Conservation (phyloP, 2,329 filamentous ascomycete species). For the Colletotrichum musae region DNA sequence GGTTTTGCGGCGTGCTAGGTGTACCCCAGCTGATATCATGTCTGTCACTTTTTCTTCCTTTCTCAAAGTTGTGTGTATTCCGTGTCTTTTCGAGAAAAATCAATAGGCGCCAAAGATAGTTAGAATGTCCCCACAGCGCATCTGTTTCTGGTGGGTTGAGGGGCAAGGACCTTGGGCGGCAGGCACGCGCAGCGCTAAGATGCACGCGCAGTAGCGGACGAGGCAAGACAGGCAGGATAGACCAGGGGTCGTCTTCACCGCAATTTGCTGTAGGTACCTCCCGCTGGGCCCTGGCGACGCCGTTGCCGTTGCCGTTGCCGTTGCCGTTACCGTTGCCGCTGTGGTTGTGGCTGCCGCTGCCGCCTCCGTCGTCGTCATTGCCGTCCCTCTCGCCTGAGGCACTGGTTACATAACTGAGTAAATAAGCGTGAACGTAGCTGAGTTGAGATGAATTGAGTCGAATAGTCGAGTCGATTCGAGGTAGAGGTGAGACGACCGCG, state of each 20-base stretch:
- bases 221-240: constrained; percentile 12
- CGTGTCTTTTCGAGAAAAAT: background rate
- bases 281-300: background rate
- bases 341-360: constrained; percentile 10
- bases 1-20: constrained; percentile 7
- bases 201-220: constrained; percentile 14
- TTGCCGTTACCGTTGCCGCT: constrained; percentile 12
- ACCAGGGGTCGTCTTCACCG: constrained; percentile 37
- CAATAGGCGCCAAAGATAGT: background rate
- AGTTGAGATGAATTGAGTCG: too few species aligned
- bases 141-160: constrained; percentile 11
- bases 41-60: background rate
- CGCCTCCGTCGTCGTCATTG: too few species aligned
- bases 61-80: background rate
- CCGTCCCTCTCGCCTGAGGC: too few species aligned
- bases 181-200: constrained; percentile 25
- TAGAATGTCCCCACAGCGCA: background rate
- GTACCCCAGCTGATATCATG: constrained; percentile 13
- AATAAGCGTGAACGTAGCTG: too few species aligned
- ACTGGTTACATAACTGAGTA: too few species aligned
- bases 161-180: constrained; percentile 4
- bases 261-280: constrained; percentile 21
- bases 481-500: background rate
- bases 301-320: constrained; percentile 32
- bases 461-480: too few species aligned